Evolutionary conservation across 495 filamentous ascomycete species (phyloP).

Genomic region (Penicillium manginii): DNA sequence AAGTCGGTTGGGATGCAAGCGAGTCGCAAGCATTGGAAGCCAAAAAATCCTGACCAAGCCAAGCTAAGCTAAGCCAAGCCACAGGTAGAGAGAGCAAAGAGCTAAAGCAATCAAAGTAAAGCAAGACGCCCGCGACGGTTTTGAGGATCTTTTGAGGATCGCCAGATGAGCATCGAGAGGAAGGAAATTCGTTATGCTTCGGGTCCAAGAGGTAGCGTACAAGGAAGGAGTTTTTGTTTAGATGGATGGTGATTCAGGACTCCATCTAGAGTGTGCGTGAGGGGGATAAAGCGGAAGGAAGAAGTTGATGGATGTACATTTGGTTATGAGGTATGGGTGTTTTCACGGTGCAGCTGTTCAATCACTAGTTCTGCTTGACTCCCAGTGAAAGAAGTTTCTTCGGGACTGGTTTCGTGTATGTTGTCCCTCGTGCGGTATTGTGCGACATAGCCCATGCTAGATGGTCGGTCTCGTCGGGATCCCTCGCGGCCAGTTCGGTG

Average conservation of each 20-base stretch:
- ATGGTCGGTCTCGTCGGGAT: conserved; percentile 57
- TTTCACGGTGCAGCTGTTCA: conserved; percentile 23
- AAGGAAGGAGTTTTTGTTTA: background rate
- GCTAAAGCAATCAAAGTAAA: background rate
- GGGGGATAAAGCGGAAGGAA: background rate
- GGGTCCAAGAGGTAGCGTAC: background rate
- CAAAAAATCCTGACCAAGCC: background rate
- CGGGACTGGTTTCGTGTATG: conserved; percentile 58
- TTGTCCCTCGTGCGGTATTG: conserved; percentile 65
- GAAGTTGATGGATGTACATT: background rate
- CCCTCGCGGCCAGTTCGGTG: conserved; percentile 32
- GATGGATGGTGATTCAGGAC: background rate
- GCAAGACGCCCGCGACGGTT: conserved; percentile 25
- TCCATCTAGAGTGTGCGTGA: background rate
- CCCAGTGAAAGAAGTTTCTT: conserved; percentile 56
- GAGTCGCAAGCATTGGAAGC: background rate
- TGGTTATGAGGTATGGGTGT: conserved; percentile 2
- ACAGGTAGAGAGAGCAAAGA: background rate
- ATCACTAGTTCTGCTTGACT: conserved; percentile 55
- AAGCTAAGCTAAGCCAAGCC: background rate
- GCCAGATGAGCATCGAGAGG: background rate
- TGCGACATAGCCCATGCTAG: conserved; percentile 74
- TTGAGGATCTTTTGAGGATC: conserved; percentile 13
- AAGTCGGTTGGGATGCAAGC: background rate
- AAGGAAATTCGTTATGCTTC: conserved; percentile 40